A percentile compares a stretch with the other conserved stretches of the same genome.
Evolutionary conservation across 768 basidiomycete species (phyloP).

Genomic region (Panellus pusillus): DNA sequence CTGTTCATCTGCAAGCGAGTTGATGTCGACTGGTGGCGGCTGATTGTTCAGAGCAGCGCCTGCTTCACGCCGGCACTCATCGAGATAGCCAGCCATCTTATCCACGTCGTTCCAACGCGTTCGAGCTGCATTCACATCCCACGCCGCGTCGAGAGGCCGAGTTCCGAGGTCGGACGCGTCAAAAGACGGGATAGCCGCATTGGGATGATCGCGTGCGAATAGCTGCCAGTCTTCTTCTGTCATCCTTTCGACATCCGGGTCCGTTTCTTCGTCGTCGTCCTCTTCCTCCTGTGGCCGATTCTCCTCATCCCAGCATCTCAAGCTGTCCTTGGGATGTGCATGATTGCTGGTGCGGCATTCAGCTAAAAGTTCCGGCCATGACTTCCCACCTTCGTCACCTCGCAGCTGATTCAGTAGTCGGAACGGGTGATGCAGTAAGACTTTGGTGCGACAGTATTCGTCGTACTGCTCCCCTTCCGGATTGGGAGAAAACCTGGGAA

Average conservation of each 20-base stretch:
- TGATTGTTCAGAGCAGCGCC: not conserved
- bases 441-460: not conserved
- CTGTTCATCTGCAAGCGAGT: not conserved
- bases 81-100: not conserved
- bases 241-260: not conserved
- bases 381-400: not conserved
- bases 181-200: not conserved
- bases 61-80: not conserved
- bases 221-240: conserved; percentile 4
- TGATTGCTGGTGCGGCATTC: not conserved
- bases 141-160: conserved; percentile 1
- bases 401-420: not conserved
- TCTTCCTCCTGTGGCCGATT: conserved; percentile 1
- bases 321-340: not conserved
- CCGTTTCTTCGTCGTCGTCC: conserved; percentile 3
- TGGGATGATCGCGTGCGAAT: not conserved
- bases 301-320: conserved; percentile 4
- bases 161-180: not conserved
- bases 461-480: conserved; percentile 16
- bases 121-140: not conserved
- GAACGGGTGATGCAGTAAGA: conserved; percentile 5
- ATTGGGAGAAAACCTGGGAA: conserved; percentile 19
- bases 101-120: not conserved
- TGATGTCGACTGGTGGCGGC: not conserved
- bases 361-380: not conserved